Conservation (phyloP, 495 filamentous ascomycete genomes). For the Lasiosphaeris hirsuta region DNA sequence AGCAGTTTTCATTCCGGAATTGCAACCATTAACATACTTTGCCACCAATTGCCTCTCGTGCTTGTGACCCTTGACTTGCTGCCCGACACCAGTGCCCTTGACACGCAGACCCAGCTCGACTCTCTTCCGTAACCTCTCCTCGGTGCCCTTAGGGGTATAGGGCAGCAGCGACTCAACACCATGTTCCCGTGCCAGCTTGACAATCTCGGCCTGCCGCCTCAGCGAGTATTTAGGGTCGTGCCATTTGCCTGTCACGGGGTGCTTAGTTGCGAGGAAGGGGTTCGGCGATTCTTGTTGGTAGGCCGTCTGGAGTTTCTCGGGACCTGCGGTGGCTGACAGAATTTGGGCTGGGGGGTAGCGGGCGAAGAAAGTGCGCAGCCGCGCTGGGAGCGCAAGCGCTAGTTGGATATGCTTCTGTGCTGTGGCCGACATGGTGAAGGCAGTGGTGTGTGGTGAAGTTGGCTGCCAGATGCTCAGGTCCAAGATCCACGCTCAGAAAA, state of each 20-base stretch:
- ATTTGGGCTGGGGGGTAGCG: constrained; percentile 72
- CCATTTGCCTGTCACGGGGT: constrained; percentile 73
- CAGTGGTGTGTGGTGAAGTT: not conserved
- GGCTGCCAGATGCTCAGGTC: not conserved
- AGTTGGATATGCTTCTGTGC: constrained; percentile 52
- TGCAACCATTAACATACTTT: constrained; percentile 47
- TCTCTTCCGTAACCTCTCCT: constrained; percentile 59
- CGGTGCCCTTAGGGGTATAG: constrained; percentile 69
- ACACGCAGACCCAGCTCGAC: constrained; percentile 72
- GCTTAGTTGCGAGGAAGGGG: constrained; percentile 71
- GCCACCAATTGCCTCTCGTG: constrained; percentile 85
- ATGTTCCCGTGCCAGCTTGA: constrained; percentile 77
- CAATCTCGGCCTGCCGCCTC: constrained; percentile 84
- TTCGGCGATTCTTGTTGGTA: constrained; percentile 54
- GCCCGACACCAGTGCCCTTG: constrained; percentile 88
- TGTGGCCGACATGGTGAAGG: constrained; percentile 24
- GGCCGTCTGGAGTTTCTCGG: constrained; percentile 40
- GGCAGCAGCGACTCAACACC: constrained; percentile 84
- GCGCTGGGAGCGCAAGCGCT: constrained; percentile 64
- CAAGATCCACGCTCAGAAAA: constrained; percentile 6
- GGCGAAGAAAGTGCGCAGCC: constrained; percentile 83
- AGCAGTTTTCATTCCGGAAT: not conserved
- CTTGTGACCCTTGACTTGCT: constrained; percentile 89
- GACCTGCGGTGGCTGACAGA: constrained; percentile 39
- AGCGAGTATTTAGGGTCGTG: constrained; percentile 75